A percentile compares a stretch with the other conserved stretches of the same genome.
Conservation (phyloP, 1,284 basidiomycete genomes). For the Cryptococcus hybrid region DNA sequence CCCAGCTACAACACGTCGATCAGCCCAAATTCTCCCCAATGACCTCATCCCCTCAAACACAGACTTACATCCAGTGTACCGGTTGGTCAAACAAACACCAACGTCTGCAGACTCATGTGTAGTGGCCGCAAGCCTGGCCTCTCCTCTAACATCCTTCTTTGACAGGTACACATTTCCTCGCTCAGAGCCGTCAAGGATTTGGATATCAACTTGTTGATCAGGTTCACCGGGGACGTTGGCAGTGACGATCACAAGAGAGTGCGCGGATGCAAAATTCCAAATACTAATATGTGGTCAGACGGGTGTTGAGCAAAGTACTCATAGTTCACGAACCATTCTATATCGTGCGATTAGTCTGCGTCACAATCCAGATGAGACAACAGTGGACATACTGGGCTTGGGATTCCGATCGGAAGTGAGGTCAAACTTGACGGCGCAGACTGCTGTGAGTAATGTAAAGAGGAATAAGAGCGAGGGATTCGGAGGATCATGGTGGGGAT, state of each 20-base stretch:
- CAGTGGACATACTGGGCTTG: slow-evolving; percentile 54
- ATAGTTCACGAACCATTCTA: slow-evolving; percentile 38
- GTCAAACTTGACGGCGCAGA: slow-evolving; percentile 74
- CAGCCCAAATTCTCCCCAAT: background rate
- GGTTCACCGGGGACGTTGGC: slow-evolving; percentile 75
- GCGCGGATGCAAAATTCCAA: slow-evolving; percentile 86
- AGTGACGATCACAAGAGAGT: slow-evolving; percentile 89
- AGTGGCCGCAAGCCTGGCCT: slow-evolving; percentile 91
- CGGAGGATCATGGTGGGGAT: slow-evolving; percentile 5
- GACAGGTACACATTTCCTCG: slow-evolving; percentile 87
- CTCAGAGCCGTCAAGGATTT: slow-evolving; percentile 86
- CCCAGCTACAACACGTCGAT: slow-evolving; percentile 10
- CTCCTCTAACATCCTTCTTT: slow-evolving; percentile 83
- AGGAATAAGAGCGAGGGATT: slow-evolving; percentile 14
- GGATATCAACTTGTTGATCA: slow-evolving; percentile 82
- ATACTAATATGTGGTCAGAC: slow-evolving; percentile 60
- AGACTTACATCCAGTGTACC: slow-evolving; percentile 65
- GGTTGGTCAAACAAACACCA: slow-evolving; percentile 90
- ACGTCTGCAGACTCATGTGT: slow-evolving; percentile 91
- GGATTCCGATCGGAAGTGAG: slow-evolving; percentile 69
- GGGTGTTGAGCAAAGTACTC: background rate
- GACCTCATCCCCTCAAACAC: slow-evolving; percentile 14
- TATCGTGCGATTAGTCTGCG: background rate
- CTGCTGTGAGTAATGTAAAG: slow-evolving; percentile 19
- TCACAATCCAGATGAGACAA: background rate